Evolutionary conservation across 2,329 filamentous ascomycete species (phyloP).

Genomic region (Pseudopyrenochaeta lycopersici): DNA sequence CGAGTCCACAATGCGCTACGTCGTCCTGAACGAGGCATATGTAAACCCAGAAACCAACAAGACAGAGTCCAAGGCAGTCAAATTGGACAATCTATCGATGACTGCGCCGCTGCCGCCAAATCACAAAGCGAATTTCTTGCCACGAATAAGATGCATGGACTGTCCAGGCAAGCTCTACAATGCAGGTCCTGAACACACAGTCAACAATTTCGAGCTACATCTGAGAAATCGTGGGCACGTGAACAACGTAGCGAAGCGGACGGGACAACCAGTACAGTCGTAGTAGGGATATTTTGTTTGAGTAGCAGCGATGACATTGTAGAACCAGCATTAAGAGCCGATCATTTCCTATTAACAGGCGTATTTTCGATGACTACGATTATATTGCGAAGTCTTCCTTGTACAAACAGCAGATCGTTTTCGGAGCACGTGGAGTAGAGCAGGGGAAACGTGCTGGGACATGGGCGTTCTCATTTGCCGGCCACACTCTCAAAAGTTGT

Average conservation of each 20-base stretch:
- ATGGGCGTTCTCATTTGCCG: conserved; percentile 41
- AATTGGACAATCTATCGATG: conserved; percentile 56
- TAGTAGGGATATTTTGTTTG: neutral
- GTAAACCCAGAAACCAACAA: conserved; percentile 65
- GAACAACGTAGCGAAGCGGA: conserved; percentile 46
- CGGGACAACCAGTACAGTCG: conserved; percentile 21
- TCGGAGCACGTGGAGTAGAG: conserved; percentile 19
- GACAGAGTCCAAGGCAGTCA: conserved; percentile 57
- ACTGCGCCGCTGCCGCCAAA: conserved; percentile 67
- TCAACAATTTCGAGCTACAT: conserved; percentile 92
- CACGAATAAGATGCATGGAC: conserved; percentile 89
- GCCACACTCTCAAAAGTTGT: conserved; percentile 22
- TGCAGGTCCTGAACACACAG: conserved; percentile 82
- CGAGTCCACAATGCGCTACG: conserved; percentile 91
- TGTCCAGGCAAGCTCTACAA: conserved; percentile 96
- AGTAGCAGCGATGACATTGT: conserved; percentile 6
- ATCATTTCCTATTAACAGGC: conserved; percentile 18
- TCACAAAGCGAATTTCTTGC: conserved; percentile 82
- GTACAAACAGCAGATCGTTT: conserved; percentile 28
- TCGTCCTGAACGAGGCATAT: conserved; percentile 71
- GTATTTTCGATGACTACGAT: conserved; percentile 13
- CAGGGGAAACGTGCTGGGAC: conserved; percentile 30
- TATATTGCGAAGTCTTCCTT: conserved; percentile 11
- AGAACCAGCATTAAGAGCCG: conserved; percentile 7
- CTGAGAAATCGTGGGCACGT: conserved; percentile 81